A percentile compares a stretch with the other conserved stretches of the same genome.
These are phyloP conservation scores for Apiotrichum gracile DNA, from an alignment of 1,284 basidiomycete species.

Conservation along the genomic window DNA sequence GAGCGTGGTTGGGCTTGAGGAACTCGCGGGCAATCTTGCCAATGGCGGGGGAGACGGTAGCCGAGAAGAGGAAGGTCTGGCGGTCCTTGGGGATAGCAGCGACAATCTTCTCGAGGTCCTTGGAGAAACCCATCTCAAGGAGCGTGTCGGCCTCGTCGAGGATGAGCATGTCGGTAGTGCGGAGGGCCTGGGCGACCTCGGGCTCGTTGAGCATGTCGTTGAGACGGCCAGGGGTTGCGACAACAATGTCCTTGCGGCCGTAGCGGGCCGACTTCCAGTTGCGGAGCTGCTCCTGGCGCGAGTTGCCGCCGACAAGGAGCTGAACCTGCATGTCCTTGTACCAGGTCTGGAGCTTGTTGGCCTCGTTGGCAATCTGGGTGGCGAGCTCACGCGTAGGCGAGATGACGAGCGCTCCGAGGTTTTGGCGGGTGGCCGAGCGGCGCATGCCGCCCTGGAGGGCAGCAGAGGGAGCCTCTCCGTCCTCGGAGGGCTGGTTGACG, in stretches of 20 bases:
- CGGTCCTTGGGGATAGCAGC: slow-evolving; percentile 64
- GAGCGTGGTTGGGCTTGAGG: slow-evolving; percentile 59
- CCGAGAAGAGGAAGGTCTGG: slow-evolving; percentile 94
- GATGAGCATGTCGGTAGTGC: slow-evolving; percentile 62
- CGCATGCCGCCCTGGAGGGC: slow-evolving; percentile 2
- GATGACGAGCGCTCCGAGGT: slow-evolving; percentile 75
- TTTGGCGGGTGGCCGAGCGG: slow-evolving; percentile 49
- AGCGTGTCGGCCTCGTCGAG: slow-evolving; percentile 95
- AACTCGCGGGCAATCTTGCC: slow-evolving; percentile 51
- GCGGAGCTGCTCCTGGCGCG: slow-evolving; percentile 38
- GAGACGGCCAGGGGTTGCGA: slow-evolving; percentile 87
- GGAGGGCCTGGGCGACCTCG: slow-evolving; percentile 54
- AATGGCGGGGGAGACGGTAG: slow-evolving; percentile 58
- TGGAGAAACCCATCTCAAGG: slow-evolving; percentile 92
- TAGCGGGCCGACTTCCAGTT: slow-evolving; percentile 66
- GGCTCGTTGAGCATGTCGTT: slow-evolving; percentile 70
- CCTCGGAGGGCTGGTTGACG: slow-evolving; percentile 14
- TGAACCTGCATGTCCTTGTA: slow-evolving; percentile 64
- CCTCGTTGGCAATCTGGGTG: slow-evolving; percentile 86
- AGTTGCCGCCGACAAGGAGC: slow-evolving; percentile 75
- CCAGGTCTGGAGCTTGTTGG: slow-evolving; percentile 61
- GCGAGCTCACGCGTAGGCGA: slow-evolving; percentile 93
- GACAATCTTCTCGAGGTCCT: slow-evolving; percentile 75
- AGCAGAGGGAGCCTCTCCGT: slow-evolving; percentile 19
- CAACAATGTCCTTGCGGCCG: slow-evolving; percentile 74